Base-by-base conservation (phyloP, 2,329 filamentous ascomycete species). In the Mycogone perniciosa region DNA sequence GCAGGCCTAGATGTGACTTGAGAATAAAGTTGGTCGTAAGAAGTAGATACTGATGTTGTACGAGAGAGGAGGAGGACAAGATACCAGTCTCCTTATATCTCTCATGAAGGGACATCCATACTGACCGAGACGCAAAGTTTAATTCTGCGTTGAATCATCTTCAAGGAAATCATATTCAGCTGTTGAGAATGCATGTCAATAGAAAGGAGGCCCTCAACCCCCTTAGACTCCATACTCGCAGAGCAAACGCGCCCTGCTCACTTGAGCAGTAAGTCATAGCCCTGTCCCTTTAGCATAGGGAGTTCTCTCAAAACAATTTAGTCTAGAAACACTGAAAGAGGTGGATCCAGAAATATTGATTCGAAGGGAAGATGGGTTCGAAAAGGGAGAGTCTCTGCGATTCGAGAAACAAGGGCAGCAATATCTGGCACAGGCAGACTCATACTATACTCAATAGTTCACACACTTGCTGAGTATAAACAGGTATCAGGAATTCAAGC, bases 111-210 rank as follows among this genome's bases (percentile, higher is more conserved):
- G 31, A 20, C 4, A 7, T 5, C 13, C n/a, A 27, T 29, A 7
- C 5, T 31, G 9, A 27, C 9, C 4, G 6, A 2, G 29, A n/a
- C 5, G 20, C 20, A 20, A 20, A 20, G 20, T 20, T 20, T 20
- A 20, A 20, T 20, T 20, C 20, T 20, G 20, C 9, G 13, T 6
- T 35, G 11, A 11, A 5, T 6, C 2, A 13, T 7, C 26, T 43
- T 1, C 4, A 34, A n/a, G 27, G 10, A 13, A 9, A 6, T 1
- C 13, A 46, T 27, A 7, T 31, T 10, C 33, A 10, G 10, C 5
- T 10, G 10, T 7, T 11, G 42, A 46, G 48, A 51, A 51, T 51
- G 48, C 13, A 33, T 46, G 44, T 29, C 31, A 35, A 51, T 51
- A 46, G 41, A 40, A 51, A 51, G 48, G 48, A 50, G 48, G 26